Base-by-base conservation (phyloP, 1,284 basidiomycete genomes). In the Ustilago loliicola region DNA sequence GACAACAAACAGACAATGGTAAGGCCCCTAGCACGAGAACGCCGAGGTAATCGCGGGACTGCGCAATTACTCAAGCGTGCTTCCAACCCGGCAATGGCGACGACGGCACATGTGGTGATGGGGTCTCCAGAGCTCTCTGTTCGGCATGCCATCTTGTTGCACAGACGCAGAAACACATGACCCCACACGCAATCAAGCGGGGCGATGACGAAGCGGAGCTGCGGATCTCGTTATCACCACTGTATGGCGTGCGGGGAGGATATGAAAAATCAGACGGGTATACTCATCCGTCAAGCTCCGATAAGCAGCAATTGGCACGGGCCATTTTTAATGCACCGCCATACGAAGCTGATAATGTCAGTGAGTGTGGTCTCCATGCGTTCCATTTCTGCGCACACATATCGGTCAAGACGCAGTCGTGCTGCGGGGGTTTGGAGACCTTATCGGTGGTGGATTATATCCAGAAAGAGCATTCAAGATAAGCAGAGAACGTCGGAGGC, bases 271-370 rank as follows among this genome's bases (percentile, higher is more conserved):
- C 32, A 34, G 32, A 5, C 32, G 5, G 32, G 11, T 11, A 34
- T 34, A 34, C 32, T 34, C 32, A 38, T 7, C 36, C 3, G 25
- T 50, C 17, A 50, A 27, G 25, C 48, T 50, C 48, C 25, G 48
- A 50, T 50, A 50, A 50, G 48, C 48, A 47, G n/a, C n/a, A 27
- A 27, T 50, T 50, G 48, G 48, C 27, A 50, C 48, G 48, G 27
- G 48, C 48, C 48, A 50, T 6, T 13, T 23, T 17, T 50, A 23
- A 19, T 50, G 48, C 48, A 27, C 23, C 48, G 25, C 48, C 48
- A 50, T 50, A 50, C 48, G 21, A 1, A 45, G 3, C n/a, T 10
- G 25, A 50, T 27, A 7, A n/a, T n/a, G n/a, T n/a, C 13, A 17
- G 15, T 13, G n/a, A n/a, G n/a, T n/a, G n/a, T n/a, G n/a, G 5